Evolutionary conservation across 768 basidiomycete species (phyloP), one percentile per base, ranked within the genome.

Genomic region (Coprinopsis cinerea): DNA sequence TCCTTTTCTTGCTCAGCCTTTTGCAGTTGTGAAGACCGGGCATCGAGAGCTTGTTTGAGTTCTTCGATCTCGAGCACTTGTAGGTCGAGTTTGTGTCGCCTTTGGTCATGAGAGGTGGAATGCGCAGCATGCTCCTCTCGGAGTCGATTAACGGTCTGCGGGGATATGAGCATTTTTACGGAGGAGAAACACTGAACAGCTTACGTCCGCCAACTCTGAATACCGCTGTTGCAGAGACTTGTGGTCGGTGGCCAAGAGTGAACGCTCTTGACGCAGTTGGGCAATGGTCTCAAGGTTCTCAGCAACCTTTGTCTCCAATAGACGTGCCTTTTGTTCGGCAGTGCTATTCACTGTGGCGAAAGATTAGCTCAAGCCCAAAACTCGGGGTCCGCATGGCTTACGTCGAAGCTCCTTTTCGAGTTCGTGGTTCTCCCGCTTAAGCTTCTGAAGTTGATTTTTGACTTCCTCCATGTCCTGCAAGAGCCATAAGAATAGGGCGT

Each of bases 391-490:
- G 17, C 17, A 10, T 6, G 6, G 58, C 76, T 23, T 60, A 86
- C 88, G 74, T 67, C 85, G 76, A 37, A 91, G 72, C 51, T 92
- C 88, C 42, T 69, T 73, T 62, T 91, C 88, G 23, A 92, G 70
- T 17, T 79, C 78, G 22, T 80, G 74, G 54, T 85, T 91, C 57
- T 88, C 83, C 51, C 81, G 78, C 65, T 88, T 92, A 64, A 79
- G 69, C 48, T 72, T 74, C 37, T 83, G 78, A 5, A 91, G 63
- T 27, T 92, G 82, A 11, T 74, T 64, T 55, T 80, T 83, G 36
- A 92, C 78, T 44, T 84, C 85, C 22, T 85, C 79, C 78, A 92
- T 88, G 58, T 89, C 88, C 88, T 91, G 56, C 20, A 44, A 50
- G 25, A 10, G 42, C 4, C 45, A 37, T 30, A 13, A 42, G 6